Base-by-base conservation (phyloP, 2,329 filamentous ascomycete species). In the Penicillium sp. region DNA sequence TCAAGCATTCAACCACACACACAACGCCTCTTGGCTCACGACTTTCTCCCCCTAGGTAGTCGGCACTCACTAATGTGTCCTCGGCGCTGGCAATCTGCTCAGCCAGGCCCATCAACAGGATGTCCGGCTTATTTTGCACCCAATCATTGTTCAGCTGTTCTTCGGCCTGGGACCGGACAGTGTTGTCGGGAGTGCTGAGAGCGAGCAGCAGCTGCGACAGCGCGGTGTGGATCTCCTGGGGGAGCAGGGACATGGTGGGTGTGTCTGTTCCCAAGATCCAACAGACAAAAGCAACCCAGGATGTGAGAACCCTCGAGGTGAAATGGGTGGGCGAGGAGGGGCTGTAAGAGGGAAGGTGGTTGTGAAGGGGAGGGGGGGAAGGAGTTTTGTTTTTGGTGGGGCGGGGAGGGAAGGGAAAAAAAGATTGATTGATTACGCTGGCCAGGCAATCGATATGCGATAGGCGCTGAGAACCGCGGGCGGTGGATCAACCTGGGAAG, bases 81-180 rank as follows among this genome's bases (percentile, higher is more conserved):
- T 86, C 85, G n/a, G 90, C 87, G 65, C 85, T 87, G 71, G 91
- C 88, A 69, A 96, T 88, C 79, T 98, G 94, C 80, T 98, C 95
- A 42, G 90, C 93, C 69, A 99, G 82, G 66, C 93, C 95, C 90
- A 98, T 95, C 74, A 99, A 81, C 68, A 98, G 83, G 69, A 96
- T 84, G 71, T 97, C 93, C 38, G 95, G 93, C 62, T 90, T 86
- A 58, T 86, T 84, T 63, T 82, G 81, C 38, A 92, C 90, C 95
- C 95, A 99, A 83, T 92, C 93, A 78, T 87, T 91, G 76, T 92
- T 91, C 63, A 99, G 82, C 76, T 93, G 90, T 66, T 96, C 91
- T 78, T 99, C 95, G 54, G 94, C 94, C 76, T 91, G 87, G 34
- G 90, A 87, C 74, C 95, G 89, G 69, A 91, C 84, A 59, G 83